Evolutionary conservation across 352 stramenopile species (phyloP).

Genomic region (Pythium dissotocum): DNA sequence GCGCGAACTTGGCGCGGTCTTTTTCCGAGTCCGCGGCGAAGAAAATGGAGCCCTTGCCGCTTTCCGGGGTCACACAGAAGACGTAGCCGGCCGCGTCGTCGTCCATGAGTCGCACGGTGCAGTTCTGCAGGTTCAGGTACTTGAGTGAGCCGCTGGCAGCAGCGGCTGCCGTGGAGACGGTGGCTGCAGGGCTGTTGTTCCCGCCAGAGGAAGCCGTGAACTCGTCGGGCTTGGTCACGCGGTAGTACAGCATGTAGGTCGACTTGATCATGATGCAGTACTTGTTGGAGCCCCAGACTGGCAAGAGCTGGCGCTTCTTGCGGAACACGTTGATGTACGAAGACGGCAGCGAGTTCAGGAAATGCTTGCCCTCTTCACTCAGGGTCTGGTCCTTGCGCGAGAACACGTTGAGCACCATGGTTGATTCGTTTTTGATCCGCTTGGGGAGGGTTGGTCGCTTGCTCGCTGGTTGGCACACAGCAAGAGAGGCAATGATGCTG

Average conservation of each 20-base stretch:
- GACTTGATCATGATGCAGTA: conserved; percentile 90
- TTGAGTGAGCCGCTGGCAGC: conserved; percentile 39
- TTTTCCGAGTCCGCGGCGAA: conserved; percentile 86
- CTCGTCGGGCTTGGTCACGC: conserved; percentile 62
- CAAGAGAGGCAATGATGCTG: conserved; percentile 25
- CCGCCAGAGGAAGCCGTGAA: background rate
- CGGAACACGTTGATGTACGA: conserved; percentile 86
- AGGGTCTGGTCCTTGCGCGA: conserved; percentile 63
- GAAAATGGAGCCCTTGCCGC: conserved; percentile 60
- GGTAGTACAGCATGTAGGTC: conserved; percentile 83
- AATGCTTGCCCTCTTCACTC: conserved; percentile 79
- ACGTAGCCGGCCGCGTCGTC: conserved; percentile 76
- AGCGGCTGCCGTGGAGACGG: background rate
- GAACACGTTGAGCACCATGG: conserved; percentile 84
- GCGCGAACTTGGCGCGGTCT: conserved; percentile 77
- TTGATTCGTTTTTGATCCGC: background rate
- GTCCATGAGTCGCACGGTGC: conserved; percentile 75
- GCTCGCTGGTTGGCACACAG: conserved; percentile 10
- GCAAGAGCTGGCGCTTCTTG: conserved; percentile 79
- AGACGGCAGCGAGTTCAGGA: conserved; percentile 82
- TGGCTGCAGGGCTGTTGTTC: conserved; percentile 11
- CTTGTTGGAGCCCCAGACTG: conserved; percentile 83
- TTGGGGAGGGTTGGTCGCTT: background rate
- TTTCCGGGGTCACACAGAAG: conserved; percentile 72
- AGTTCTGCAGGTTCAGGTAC: conserved; percentile 79